These are phyloP conservation scores for Suillus cothurnatus DNA, from an alignment of 768 basidiomycete species.

Conservation along the genomic window DNA sequence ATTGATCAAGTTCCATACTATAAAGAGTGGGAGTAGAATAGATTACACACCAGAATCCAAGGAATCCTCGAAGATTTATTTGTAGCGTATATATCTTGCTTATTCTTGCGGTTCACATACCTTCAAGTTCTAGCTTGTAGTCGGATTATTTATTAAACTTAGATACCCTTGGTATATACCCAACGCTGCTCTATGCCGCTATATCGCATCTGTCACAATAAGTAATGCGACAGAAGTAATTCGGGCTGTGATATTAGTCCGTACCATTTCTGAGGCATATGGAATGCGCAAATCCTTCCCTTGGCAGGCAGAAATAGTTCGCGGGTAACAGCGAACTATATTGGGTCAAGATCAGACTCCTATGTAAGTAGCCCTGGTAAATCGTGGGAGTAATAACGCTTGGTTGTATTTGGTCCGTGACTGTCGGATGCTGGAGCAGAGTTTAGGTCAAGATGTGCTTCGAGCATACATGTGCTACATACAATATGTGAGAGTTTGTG, in stretches of 20 bases:
- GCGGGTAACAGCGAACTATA: not conserved
- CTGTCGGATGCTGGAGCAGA: too few species aligned
- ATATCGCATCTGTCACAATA: not conserved
- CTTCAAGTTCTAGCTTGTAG: not conserved
- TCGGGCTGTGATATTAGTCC: too few species aligned
- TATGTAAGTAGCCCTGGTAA: too few species aligned
- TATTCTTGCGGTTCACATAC: not conserved
- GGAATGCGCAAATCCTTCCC: too few species aligned
- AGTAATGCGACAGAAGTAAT: not conserved
- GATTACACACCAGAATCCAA: not conserved
- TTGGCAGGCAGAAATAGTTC: not conserved
- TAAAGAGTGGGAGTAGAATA: not conserved
- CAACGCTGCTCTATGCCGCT: not conserved
- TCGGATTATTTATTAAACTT: not conserved
- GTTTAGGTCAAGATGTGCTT: not conserved
- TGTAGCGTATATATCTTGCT: not conserved
- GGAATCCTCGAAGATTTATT: not conserved
- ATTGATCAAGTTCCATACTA: slow-evolving; percentile 3
- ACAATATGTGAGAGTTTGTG: not conserved
- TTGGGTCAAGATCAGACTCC: too few species aligned
- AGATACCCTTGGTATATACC: not conserved
- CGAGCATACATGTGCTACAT: not conserved
- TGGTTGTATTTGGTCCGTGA: too few species aligned
- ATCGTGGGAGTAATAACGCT: too few species aligned
- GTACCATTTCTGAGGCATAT: not conserved